Base-by-base conservation (phyloP, 2,329 filamentous ascomycete species). In the Laburnicola sp. region DNA sequence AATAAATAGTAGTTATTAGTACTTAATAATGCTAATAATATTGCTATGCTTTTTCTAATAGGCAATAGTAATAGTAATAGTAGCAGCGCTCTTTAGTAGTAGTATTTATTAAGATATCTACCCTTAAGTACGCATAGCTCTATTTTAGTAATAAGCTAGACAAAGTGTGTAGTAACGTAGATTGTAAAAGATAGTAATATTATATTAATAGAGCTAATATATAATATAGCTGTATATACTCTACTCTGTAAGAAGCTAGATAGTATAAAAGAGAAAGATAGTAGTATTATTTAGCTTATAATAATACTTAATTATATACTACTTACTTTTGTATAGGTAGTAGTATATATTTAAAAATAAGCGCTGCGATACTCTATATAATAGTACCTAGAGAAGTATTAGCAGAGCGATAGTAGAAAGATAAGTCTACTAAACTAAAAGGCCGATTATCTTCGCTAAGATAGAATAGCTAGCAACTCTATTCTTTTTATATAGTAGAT, bases 311-410 rank as follows among this genome's bases (percentile, higher is more conserved):
- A 70, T 0, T 57, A 46, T 45, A 65, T 71, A 45, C 71, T 70
- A 6, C 66, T 73, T 23, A 69, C 70, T 1, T 60, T 73, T 1
- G 42, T 60, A 4, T 67, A 72, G 40, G 69, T 70, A 21, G 62
- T 63, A 4, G 56, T 63, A 6, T 73, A 69, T 45, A 73, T 74
- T 37, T 40, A 22, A 3, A 38, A 56, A 11, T 35, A 53, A 48
- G 52, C 50, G 8, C 55, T 53, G 5, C 48, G 45, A 30, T 53
- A 4, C 25, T 53, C 59, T 2, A 45, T 59, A 16, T 11, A 6
- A 4, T 25, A 46, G 36, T 81, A 81, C 50, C 54, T 80, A 1
- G 51, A 64, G 1, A 54, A 73, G 3, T 74, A 78, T 50, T 59
- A 55, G 4, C 48, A 67, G 38, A 73, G 65, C 58, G 66, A 75